These are phyloP conservation scores for Sporothrix curviconia DNA, from an alignment of 2,329 filamentous ascomycete species.

Conservation along the genomic window DNA sequence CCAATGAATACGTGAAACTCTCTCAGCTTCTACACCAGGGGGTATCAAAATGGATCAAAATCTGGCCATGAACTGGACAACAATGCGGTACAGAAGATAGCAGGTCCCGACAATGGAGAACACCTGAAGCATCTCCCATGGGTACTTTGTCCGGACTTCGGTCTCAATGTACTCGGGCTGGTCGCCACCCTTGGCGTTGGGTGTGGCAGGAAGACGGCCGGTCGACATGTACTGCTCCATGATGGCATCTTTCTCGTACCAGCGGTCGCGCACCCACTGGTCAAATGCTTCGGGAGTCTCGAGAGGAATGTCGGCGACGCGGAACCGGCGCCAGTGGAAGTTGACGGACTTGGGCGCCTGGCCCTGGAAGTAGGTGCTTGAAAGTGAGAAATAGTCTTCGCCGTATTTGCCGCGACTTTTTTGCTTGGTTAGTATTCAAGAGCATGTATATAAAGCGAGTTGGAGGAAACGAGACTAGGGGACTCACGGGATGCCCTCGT, in stretches of 20 bases:
- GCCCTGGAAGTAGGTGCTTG: constrained; percentile 82
- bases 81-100: constrained; percentile 14
- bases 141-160: constrained; percentile 46
- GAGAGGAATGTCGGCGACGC: constrained; percentile 72
- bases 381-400: constrained; percentile 83
- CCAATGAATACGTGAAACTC: no score
- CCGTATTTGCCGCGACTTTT: constrained; percentile 69
- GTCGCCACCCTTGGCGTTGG: constrained; percentile 31
- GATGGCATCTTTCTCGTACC: constrained; percentile 86
- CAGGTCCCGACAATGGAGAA: constrained; percentile 37
- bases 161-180: constrained; percentile 46
- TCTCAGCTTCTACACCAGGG: no score
- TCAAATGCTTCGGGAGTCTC: constrained; percentile 70
- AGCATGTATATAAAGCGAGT: not conserved
- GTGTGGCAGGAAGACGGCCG: constrained; percentile 70
- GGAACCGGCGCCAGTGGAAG: constrained; percentile 90
- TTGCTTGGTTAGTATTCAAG: constrained; percentile 12
- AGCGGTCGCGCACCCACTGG: constrained; percentile 74
- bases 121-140: constrained; percentile 50
- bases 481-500: constrained; percentile 85
- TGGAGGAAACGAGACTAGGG: not conserved
- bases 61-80: not conserved
- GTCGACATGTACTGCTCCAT: constrained; percentile 76
- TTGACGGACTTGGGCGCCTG: constrained; percentile 91
- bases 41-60: not conserved